A percentile compares a stretch with the other conserved stretches of the same genome.
Conservation (phyloP, 169 alveolate species). For the Eimeria necatrix region DNA sequence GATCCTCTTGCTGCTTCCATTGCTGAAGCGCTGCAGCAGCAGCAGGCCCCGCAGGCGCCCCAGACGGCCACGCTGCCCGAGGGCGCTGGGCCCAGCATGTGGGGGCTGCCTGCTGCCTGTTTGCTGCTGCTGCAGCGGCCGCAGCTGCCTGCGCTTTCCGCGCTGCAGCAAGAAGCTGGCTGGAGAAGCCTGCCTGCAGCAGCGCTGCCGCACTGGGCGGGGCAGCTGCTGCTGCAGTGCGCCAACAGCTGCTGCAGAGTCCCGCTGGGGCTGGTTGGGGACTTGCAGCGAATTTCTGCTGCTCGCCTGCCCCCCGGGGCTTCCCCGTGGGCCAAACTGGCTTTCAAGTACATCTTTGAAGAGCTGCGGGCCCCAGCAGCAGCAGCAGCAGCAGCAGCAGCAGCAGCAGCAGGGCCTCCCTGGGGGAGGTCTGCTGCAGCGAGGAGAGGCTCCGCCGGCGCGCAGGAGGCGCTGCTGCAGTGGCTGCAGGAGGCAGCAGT, state of each 20-base stretch:
- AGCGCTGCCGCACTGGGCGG: not conserved
- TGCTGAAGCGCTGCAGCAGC: not conserved
- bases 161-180: not conserved
- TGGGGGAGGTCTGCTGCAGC: not conserved
- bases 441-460: not conserved
- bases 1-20: constrained; percentile 41
- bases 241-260: constrained; percentile 73
- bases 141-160: constrained; percentile 21
- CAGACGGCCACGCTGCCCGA: constrained; percentile 51
- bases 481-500: constrained; percentile 59
- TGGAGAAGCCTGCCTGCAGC: constrained; percentile 19
- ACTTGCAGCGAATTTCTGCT: constrained; percentile 43
- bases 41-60: constrained; percentile 45
- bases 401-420: not conserved
- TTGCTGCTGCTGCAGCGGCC: constrained; percentile 23
- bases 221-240: constrained; percentile 29
- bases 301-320: not conserved
- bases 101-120: constrained; percentile 66
- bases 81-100: constrained; percentile 65
- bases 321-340: constrained; percentile 61
- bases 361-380: not conserved
- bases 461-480: constrained; percentile 43
- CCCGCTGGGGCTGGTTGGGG: constrained; percentile 44
- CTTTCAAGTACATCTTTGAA: constrained; percentile 47
- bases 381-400: not conserved